Percentiles rank a stretch among this genome's conserved stretches.
phyloP scores from a whole-genome alignment of 257 asterid genomes.

The Ophiorrhiza pumila region DNA sequence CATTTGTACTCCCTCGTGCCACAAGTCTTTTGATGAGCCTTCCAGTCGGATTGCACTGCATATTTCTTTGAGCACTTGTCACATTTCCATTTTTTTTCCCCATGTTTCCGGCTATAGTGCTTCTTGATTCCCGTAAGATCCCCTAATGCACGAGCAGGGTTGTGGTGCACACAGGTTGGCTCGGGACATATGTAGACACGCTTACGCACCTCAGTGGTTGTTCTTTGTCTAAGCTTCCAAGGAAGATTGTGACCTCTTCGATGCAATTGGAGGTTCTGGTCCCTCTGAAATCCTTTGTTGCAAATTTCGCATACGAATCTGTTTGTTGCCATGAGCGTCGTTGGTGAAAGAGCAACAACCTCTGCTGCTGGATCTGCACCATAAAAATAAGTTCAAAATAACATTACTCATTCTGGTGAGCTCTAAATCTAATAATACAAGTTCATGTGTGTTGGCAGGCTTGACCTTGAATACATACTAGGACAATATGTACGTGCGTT shows the following conservation, averaged over 20 bases:
- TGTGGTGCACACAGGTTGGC: conserved; percentile 71
- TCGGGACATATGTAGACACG: conserved; percentile 86
- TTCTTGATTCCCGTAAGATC: conserved; percentile 94
- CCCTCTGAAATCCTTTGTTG: conserved; percentile 91
- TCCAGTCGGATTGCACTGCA: conserved; percentile 91
- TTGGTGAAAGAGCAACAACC: conserved; percentile 79
- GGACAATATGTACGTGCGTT: neutral
- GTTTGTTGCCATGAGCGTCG: conserved; percentile 83
- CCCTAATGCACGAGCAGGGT: conserved; percentile 67
- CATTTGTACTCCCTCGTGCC: conserved; percentile 84
- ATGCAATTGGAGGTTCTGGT: conserved; percentile 79
- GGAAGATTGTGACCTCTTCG: conserved; percentile 89
- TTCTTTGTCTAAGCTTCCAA: conserved; percentile 75
- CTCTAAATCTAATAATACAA: neutral
- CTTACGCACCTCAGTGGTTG: conserved; percentile 52
- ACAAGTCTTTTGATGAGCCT: conserved; percentile 89
- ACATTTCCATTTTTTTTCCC: conserved; percentile 94
- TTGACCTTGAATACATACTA: neutral
- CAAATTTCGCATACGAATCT: conserved; percentile 82
- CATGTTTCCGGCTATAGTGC: conserved; percentile 79
- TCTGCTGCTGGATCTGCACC: conserved; percentile 74
- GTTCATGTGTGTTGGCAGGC: neutral
- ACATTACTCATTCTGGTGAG: neutral
- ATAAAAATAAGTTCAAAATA: neutral
- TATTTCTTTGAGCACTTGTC: conserved; percentile 76